Evolutionary conservation across 805 yeast species (phyloP).

Genomic region (Wickerhamiella occidentalis): DNA sequence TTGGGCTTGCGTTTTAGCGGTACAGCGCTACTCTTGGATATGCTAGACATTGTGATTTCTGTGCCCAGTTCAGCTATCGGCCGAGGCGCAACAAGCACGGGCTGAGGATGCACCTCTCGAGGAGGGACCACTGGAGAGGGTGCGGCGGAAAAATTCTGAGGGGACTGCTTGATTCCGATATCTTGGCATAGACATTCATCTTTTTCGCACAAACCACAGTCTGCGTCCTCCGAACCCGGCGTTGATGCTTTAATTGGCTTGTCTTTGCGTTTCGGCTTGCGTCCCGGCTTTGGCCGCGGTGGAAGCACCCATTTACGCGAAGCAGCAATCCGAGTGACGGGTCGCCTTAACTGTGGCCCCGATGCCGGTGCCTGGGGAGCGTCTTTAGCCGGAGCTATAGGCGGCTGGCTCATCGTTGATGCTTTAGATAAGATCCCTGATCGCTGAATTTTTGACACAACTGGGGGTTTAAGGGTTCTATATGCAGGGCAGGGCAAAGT

Average conservation of each 20-base stretch:
- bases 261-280: conserved; percentile 81
- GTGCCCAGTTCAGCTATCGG: conserved; percentile 4
- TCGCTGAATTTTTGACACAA: background rate
- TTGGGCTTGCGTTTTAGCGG: background rate
- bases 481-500: background rate
- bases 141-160: background rate
- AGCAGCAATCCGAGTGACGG: conserved; percentile 30
- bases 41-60: conserved; percentile 15
- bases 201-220: conserved; percentile 27
- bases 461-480: background rate
- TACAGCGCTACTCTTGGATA: background rate
- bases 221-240: conserved; percentile 16
- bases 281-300: conserved; percentile 62
- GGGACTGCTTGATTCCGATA: conserved; percentile 22
- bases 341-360: background rate
- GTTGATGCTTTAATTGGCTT: conserved; percentile 59
- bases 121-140: background rate
- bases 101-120: background rate
- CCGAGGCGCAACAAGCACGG: background rate
- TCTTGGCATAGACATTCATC: conserved; percentile 28
- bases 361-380: background rate
- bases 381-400: conserved; percentile 14
- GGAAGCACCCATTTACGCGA: conserved; percentile 78
- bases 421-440: conserved; percentile 3
- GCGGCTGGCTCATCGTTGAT: conserved; percentile 10